A percentile compares a stretch with the other conserved stretches of the same genome.
Conservation (phyloP, 2,329 filamentous ascomycete genomes). For the Gremmenia infestans region DNA sequence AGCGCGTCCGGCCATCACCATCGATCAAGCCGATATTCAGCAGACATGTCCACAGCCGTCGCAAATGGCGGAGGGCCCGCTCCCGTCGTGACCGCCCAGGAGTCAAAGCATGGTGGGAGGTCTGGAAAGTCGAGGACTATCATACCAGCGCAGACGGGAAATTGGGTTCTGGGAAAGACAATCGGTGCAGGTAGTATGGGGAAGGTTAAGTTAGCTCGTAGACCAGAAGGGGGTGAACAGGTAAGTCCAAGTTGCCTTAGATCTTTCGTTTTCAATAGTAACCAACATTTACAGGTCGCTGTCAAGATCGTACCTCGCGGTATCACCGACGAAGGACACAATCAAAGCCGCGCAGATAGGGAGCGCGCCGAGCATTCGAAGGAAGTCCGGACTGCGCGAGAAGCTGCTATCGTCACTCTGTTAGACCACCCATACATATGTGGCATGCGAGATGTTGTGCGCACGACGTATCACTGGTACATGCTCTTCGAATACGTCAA, state of each 20-base stretch:
- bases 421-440: conserved; percentile 95
- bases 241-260: conserved; percentile 38
- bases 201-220: conserved; percentile 93
- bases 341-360: conserved; percentile 63
- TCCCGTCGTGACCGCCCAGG: conserved; percentile 45
- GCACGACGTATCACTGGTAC: conserved; percentile 98
- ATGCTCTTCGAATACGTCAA: conserved; percentile 99
- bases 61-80: conserved; percentile 50
- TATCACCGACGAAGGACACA: conserved; percentile 72
- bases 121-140: conserved; percentile 65
- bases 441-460: conserved; percentile 88
- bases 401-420: conserved; percentile 93
- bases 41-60: conserved; percentile 45
- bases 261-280: conserved; percentile 10
- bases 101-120: conserved; percentile 44
- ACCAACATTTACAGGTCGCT: conserved; percentile 61
- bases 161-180: conserved; percentile 94
- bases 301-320: conserved; percentile 95
- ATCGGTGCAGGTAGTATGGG: conserved; percentile 98
- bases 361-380: conserved; percentile 94
- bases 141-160: conserved; percentile 83
- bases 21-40: conserved; percentile 33
- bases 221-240: conserved; percentile 86
- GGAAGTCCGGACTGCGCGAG: conserved; percentile 88
- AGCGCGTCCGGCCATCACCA: conserved; percentile 36